Evolutionary conservation across 2,329 filamentous ascomycete species (phyloP).

Genomic region (Pleurostoma richardsiae): DNA sequence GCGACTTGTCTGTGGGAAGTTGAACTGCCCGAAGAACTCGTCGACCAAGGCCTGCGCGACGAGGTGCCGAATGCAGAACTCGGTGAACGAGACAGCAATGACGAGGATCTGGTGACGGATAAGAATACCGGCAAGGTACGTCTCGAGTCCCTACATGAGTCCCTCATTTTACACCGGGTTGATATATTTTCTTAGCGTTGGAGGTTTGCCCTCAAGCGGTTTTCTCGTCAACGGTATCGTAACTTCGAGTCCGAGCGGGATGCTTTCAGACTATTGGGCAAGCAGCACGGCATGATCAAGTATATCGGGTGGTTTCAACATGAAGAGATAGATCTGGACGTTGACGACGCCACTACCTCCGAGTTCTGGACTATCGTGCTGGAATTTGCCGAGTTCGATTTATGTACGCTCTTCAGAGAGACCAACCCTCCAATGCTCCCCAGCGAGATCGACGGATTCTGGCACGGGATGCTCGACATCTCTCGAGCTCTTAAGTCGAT

Average conservation of each 20-base stretch:
- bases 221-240: background rate
- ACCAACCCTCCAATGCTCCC: background rate
- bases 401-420: background rate
- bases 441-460: background rate
- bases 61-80: background rate
- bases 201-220: background rate
- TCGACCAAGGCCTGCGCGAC: background rate
- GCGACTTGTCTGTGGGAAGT: background rate
- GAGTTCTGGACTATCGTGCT: background rate
- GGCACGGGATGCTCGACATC: background rate
- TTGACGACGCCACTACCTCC: background rate
- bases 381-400: background rate
- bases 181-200: background rate
- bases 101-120: background rate
- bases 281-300: background rate
- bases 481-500: background rate
- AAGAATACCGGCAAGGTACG: background rate
- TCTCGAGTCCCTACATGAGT: no score
- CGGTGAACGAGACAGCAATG: background rate
- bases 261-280: background rate
- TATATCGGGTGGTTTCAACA: background rate
- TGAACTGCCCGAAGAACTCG: background rate
- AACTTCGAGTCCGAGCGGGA: background rate
- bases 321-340: no score
- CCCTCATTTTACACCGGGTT: background rate